These are phyloP conservation scores for Neofusicoccum sp. DNA, from an alignment of 2,329 filamentous ascomycete species.

Conservation along the genomic window DNA sequence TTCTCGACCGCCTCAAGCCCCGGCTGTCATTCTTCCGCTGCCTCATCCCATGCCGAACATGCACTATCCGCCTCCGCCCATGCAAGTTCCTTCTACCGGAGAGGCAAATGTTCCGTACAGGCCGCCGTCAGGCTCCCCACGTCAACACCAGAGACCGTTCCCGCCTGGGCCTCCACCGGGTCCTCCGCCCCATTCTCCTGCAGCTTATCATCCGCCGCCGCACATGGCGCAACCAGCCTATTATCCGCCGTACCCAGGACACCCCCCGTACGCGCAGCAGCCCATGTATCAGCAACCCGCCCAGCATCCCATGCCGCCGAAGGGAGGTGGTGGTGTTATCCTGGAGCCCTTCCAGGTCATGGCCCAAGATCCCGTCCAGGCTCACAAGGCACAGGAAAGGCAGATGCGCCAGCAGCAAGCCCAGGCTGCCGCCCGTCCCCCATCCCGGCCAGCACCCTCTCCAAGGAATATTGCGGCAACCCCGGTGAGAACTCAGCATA, in stretches of 20 bases:
- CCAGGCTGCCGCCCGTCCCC: neutral
- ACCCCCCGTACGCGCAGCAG: slow-evolving; percentile 30
- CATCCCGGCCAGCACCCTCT: neutral
- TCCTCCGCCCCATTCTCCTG: slow-evolving; percentile 31
- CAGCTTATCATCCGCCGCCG: slow-evolving; percentile 29
- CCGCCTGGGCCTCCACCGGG: slow-evolving; percentile 24
- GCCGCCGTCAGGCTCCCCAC: slow-evolving; percentile 26
- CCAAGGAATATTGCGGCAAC: slow-evolving; percentile 5
- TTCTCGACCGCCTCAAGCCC: slow-evolving; percentile 2
- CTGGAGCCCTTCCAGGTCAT: slow-evolving; percentile 48
- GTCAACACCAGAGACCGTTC: slow-evolving; percentile 26
- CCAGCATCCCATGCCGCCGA: slow-evolving; percentile 25
- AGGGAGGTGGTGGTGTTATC: slow-evolving; percentile 41
- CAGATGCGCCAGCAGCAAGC: slow-evolving; percentile 25
- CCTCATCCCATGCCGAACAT: slow-evolving; percentile 39
- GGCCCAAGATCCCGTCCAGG: slow-evolving; percentile 43
- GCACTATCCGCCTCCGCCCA: slow-evolving; percentile 27
- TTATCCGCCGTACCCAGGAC: slow-evolving; percentile 30
- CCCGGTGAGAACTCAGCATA: neutral
- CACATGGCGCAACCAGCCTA: slow-evolving; percentile 33
- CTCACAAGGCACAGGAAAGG: slow-evolving; percentile 33
- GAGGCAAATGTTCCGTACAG: slow-evolving; percentile 29
- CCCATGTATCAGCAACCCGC: slow-evolving; percentile 37
- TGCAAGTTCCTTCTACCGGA: slow-evolving; percentile 24
- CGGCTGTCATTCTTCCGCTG: slow-evolving; percentile 28